Percentiles rank a stretch among this genome's conserved stretches.
These are phyloP conservation scores for Verticillium zaregamsianum DNA, from an alignment of 2,329 filamentous ascomycete species.

Conservation along the genomic window DNA sequence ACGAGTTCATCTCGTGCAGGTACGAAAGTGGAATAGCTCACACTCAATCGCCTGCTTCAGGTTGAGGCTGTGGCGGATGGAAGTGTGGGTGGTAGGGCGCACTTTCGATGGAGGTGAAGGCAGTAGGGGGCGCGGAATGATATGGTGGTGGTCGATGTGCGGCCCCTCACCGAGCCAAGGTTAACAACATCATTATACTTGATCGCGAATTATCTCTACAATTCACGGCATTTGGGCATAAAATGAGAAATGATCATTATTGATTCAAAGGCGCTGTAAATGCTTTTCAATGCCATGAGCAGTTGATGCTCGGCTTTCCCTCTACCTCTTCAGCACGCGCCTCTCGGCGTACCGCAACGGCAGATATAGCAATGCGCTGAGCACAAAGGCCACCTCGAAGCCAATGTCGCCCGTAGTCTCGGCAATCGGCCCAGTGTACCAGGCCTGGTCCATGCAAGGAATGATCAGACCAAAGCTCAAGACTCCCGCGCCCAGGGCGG, in stretches of 20 bases:
- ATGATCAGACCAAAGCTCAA: conserved; percentile 48
- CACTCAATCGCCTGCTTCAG: neutral
- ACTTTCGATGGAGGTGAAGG: neutral
- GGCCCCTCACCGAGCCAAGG: too few relatives aligned
- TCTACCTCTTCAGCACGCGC: conserved; percentile 13
- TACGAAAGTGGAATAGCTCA: neutral
- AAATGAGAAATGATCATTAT: too few relatives aligned
- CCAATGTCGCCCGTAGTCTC: conserved; percentile 59
- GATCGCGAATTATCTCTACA: too few relatives aligned
- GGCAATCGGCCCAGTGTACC: conserved; percentile 59
- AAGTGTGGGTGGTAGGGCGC: neutral
- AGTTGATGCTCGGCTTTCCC: neutral
- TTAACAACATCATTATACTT: too few relatives aligned
- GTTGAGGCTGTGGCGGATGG: neutral
- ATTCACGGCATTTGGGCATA: too few relatives aligned
- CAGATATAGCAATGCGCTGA: conserved; percentile 43
- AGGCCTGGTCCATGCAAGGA: conserved; percentile 56
- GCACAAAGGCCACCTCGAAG: conserved; percentile 57
- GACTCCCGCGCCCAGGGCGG: conserved; percentile 41
- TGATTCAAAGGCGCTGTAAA: neutral
- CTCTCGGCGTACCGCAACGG: conserved; percentile 44
- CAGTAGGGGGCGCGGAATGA: neutral
- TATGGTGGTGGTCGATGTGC: too few relatives aligned
- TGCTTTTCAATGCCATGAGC: neutral
- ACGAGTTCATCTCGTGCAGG: neutral